phyloP scores from a whole-genome alignment of 257 asterid species.

The Misopates orontium region DNA sequence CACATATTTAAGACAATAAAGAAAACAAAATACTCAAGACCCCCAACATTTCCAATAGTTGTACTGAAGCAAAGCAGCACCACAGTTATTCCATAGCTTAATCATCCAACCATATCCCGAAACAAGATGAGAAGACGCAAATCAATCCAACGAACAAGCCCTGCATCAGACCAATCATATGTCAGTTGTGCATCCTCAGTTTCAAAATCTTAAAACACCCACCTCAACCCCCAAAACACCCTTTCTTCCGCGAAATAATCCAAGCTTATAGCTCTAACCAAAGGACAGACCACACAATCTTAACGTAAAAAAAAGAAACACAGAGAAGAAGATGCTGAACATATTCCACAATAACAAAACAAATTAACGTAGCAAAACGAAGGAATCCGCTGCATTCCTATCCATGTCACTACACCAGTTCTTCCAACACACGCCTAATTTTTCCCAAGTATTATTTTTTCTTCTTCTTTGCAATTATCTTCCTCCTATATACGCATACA shows the following conservation, averaged over 20 bases:
- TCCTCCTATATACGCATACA: neutral
- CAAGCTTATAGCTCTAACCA: neutral
- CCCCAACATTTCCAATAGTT: conserved; percentile 27
- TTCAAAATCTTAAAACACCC: conserved; percentile 1
- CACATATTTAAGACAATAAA: too few relatives aligned
- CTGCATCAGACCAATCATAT: conserved; percentile 34
- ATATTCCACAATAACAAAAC: neutral
- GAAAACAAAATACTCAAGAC: conserved; percentile 14
- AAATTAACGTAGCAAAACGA: neutral
- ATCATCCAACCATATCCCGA: conserved; percentile 22
- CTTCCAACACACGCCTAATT: neutral
- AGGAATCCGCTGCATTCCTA: neutral
- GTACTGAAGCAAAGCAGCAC: conserved; percentile 27
- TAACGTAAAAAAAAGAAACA: neutral
- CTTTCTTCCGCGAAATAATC: neutral
- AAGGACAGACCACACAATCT: neutral
- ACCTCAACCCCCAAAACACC: neutral
- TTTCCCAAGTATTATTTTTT: neutral
- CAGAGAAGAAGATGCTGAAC: neutral
- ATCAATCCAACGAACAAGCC: conserved; percentile 16
- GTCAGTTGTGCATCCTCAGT: conserved; percentile 14
- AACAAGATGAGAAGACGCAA: conserved; percentile 25
- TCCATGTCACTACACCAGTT: neutral
- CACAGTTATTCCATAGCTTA: conserved; percentile 39
- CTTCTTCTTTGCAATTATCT: conserved; percentile 1